Evolutionary conservation across 257 asterid species (phyloP).

Genomic region (Eustoma russellianum): DNA sequence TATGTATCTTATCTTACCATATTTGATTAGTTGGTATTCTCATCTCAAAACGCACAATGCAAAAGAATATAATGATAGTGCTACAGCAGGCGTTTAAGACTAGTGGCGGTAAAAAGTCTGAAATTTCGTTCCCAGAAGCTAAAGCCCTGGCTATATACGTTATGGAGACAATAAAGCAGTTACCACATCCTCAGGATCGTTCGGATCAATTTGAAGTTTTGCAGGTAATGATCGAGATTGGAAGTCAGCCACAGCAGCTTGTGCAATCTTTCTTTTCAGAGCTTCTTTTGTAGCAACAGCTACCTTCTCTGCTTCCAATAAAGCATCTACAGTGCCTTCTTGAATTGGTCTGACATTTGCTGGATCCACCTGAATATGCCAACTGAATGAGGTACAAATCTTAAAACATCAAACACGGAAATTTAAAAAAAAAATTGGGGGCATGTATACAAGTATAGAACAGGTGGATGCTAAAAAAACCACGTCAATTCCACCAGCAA

Average conservation of each 20-base stretch:
- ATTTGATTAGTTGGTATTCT: no score
- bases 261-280: slow-evolving; percentile 88
- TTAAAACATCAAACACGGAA: slow-evolving; percentile 1
- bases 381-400: slow-evolving; percentile 7
- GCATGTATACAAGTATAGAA: not conserved
- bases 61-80: no score
- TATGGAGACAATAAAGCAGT: slow-evolving; percentile 3
- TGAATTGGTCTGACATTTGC: slow-evolving; percentile 63
- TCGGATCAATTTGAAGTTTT: slow-evolving; percentile 75
- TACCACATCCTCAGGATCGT: slow-evolving; percentile 99
- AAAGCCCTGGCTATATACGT: no score
- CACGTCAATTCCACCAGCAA: no score
- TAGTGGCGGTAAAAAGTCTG: no score
- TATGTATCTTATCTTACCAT: no score
- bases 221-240: slow-evolving; percentile 71
- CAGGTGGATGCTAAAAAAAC: not conserved
- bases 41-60: no score
- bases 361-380: slow-evolving; percentile 74
- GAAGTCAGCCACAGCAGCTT: slow-evolving; percentile 59
- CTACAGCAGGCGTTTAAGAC: no score
- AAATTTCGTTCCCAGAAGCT: no score
- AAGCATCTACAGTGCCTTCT: slow-evolving; percentile 55
- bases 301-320: slow-evolving; percentile 83
- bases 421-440: not conserved
- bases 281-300: slow-evolving; percentile 96